Percentiles rank a stretch among this genome's conserved stretches.
Evolutionary conservation across 2,329 filamentous ascomycete genomes (phyloP).

Genomic region (Nothophaeocryptopus gaeumannii): DNA sequence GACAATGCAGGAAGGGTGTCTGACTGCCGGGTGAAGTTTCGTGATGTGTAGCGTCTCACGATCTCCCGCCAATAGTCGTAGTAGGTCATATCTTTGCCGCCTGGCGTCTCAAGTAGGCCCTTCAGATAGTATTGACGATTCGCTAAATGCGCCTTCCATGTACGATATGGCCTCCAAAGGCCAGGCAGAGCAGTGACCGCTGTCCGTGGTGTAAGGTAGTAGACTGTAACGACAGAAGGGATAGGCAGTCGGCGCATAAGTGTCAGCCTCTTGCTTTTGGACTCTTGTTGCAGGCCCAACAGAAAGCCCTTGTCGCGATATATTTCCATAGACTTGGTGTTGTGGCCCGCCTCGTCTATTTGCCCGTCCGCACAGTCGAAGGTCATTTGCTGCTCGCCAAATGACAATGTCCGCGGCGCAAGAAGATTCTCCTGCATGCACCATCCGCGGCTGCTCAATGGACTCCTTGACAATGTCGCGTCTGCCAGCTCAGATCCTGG

Average conservation of each 20-base stretch:
- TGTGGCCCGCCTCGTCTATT: slow-evolving; percentile 3
- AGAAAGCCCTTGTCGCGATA: too few species aligned
- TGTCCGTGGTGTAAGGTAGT: too few species aligned
- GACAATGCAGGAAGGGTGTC: slow-evolving; percentile 14
- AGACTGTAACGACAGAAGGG: too few species aligned
- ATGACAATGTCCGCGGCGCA: slow-evolving; percentile 14
- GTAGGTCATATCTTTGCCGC: not conserved
- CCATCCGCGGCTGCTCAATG: slow-evolving; percentile 10
- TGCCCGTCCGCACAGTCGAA: slow-evolving; percentile 14
- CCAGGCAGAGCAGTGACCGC: not conserved
- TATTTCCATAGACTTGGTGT: too few species aligned
- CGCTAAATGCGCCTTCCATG: not conserved
- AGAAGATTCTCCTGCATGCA: slow-evolving; percentile 15
- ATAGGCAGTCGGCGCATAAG: too few species aligned
- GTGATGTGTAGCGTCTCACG: slow-evolving; percentile 6
- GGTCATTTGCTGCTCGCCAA: slow-evolving; percentile 12
- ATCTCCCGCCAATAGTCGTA: slow-evolving; percentile 13
- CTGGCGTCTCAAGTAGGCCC: not conserved
- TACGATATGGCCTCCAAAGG: not conserved
- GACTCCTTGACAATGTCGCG: slow-evolving; percentile 6
- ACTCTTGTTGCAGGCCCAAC: too few species aligned
- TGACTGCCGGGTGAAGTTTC: slow-evolving; percentile 1
- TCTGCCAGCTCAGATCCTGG: too few species aligned
- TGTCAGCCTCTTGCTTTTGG: too few species aligned
- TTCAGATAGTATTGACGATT: not conserved